Percentiles rank a stretch among this genome's conserved stretches.
Conservation (phyloP, 2,329 filamentous ascomycete genomes). For the Aureobasidium namibiae region DNA sequence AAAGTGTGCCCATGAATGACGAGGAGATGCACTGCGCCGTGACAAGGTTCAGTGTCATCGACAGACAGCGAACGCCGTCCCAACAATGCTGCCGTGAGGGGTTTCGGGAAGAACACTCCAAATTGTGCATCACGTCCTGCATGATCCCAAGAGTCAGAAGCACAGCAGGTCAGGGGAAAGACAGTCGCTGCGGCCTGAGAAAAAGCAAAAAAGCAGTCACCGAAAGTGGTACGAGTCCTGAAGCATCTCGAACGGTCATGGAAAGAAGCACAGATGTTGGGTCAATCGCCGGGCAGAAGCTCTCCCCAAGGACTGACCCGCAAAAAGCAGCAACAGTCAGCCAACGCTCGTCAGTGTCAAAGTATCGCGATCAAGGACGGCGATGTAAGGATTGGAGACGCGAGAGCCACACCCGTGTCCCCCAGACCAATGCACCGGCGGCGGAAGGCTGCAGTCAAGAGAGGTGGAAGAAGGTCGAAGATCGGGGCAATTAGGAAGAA, state of each 20-base stretch:
- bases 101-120: neutral
- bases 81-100: conserved; percentile 7
- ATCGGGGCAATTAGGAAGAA: conserved; percentile 12
- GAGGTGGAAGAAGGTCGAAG: neutral
- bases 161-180: neutral
- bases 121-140: neutral
- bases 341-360: neutral
- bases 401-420: neutral
- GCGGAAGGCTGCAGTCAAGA: neutral
- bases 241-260: conserved; percentile 5
- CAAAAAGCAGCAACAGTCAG: conserved; percentile 3
- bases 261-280: conserved; percentile 7
- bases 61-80: conserved; percentile 7
- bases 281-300: neutral
- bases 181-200: neutral
- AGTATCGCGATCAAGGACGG: neutral
- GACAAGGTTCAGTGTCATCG: conserved; percentile 7
- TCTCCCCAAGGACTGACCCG: neutral
- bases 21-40: neutral
- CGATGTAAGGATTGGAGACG: conserved; percentile 1
- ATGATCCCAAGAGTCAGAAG: neutral
- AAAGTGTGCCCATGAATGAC: neutral
- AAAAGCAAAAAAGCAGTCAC: conserved; percentile 2
- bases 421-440: conserved; percentile 3
- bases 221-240: conserved; percentile 1